Evolutionary conservation across 345 rosid genomes (phyloP), one percentile per base, ranked within the genome.

Genomic region (Firmiana major): DNA sequence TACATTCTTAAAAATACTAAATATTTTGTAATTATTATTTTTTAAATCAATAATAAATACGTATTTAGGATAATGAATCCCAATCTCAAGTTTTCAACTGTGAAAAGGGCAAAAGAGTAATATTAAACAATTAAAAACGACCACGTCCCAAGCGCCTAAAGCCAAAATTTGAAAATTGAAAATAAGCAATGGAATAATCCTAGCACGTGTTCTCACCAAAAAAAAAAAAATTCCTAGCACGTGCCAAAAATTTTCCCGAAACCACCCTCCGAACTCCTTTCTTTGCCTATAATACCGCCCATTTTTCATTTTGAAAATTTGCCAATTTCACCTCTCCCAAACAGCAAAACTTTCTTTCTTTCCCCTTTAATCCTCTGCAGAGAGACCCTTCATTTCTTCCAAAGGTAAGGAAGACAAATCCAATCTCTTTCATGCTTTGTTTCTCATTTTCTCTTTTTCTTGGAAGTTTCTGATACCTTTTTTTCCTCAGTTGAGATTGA

Each of bases 231-330:
- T n/a, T n/a, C n/a, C n/a, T n/a, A n/a, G n/a, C 81, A 72, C 72
- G 77, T 78, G 81, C 28, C 15, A 24, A 78, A 43, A 0, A 15
- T 24, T 31, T 48, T 19, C 28, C 26, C 10, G 22, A 63, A 9
- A 1, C 38, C 43, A 2, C 10, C 24, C 6, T 8, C 17, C 12
- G n/a, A 43, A 16, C 31, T 17, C 53, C 3, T 3, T 69, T 28
- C 60, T 0, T 4, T 7, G 11, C 16, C 45, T 69, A 49, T 34
- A 77, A 80, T 16, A 70, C 89, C 87, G 87, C 87, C 86, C 82
- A 75, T 60, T 48, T 63, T 55, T 45, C 79, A 71, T 63, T 43
- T 83, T 81, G 21, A 76, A 80, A 80, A 73, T 51, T 83, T 66
- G 82, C 85, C 81, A 67, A 64, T 63, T 66, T 71, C 70, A 53